Base-by-base conservation (phyloP, 1,139 yeast species). In the Scheffersomyces cryptocercus region DNA sequence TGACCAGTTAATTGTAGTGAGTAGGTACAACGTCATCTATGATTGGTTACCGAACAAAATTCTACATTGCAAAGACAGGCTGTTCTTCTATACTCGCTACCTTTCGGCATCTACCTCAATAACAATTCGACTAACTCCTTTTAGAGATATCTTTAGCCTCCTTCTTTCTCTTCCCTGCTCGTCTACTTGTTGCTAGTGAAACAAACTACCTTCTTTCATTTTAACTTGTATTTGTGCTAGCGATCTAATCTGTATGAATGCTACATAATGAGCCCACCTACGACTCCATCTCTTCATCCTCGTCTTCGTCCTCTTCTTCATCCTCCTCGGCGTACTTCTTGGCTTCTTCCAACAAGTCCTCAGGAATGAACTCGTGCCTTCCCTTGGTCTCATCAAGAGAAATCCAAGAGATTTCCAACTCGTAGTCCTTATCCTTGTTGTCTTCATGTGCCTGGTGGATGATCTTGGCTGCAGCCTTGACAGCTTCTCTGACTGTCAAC, bases 381-480 rank as follows among this genome's bases (percentile, higher is more conserved):
- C 97, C 95, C 7, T 77, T 77, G 8, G 97, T 91, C 58, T 85
- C 95, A 35, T 81, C 77, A 36, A 65, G 62, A 36, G 95, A 83
- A 34, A 66, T 59, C 98, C 99, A 93, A 52, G 95, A 82, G 59
- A 95, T 78, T 62, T 95, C 99, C 54, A 95, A 77, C 68, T 95
- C 99, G 63, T 90, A 93, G 50, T 91, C 98, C 68, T 93, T 93
- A 64, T 93, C 99, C 68, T 93, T 95, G 66, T 90, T 89, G 61
- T 95, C 99, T 68, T 95, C 99, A 61, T 95, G 99, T 2, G 98
- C 97, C 54, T 86, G 75, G 61, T 88, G 87, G 58, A 95, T 88
- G 63, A 95, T 90, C 64, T 84, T 85, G 13, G 98, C 98, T 28
- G 98, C 99, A 58, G 86, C 85, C 58, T 88, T 90, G 39, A 93